A percentile compares a stretch with the other conserved stretches of the same genome.
These are phyloP conservation scores for Pinus albicaulis DNA, from an alignment of 75 land plant species.

Conservation along the genomic window DNA sequence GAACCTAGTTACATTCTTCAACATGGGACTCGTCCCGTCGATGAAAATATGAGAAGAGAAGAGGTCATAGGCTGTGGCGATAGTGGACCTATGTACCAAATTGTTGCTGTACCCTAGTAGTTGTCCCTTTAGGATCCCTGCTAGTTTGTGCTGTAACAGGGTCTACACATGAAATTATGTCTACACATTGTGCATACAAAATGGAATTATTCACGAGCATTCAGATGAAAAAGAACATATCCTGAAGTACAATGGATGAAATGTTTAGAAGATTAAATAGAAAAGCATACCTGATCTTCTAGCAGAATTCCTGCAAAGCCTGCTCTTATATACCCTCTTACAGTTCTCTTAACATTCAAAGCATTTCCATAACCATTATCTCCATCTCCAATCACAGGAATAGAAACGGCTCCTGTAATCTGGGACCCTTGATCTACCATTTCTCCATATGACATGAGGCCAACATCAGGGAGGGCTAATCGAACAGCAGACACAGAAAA, in stretches of 20 bases:
- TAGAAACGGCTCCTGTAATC: constrained; percentile 91
- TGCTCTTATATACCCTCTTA: constrained; percentile 84
- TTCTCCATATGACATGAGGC: constrained; percentile 93
- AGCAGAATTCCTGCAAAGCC: constrained; percentile 97
- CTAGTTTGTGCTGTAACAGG: too few species aligned
- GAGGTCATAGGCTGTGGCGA: too few species aligned
- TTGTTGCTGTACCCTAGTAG: too few species aligned
- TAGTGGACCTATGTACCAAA: too few species aligned
- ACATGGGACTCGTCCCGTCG: too few species aligned
- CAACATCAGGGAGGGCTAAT: constrained; percentile 87
- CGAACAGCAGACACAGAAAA: constrained; percentile 88
- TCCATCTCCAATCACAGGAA: constrained; percentile 98
- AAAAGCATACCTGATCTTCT: constrained; percentile 87
- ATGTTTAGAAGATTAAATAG: not conserved
- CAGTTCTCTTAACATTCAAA: constrained; percentile 95
- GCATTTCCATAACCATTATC: constrained; percentile 98
- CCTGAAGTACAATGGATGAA: not conserved
- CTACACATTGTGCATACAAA: not conserved
- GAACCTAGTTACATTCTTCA: too few species aligned
- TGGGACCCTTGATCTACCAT: constrained; percentile 89
- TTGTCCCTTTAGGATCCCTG: too few species aligned
- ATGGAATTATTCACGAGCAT: constrained; percentile 6
- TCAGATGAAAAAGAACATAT: not conserved
- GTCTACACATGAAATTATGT: not conserved
- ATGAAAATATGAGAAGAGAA: too few species aligned